Base-by-base conservation (phyloP, 441 rosid genomes). In the Gossypium gossypioides region DNA sequence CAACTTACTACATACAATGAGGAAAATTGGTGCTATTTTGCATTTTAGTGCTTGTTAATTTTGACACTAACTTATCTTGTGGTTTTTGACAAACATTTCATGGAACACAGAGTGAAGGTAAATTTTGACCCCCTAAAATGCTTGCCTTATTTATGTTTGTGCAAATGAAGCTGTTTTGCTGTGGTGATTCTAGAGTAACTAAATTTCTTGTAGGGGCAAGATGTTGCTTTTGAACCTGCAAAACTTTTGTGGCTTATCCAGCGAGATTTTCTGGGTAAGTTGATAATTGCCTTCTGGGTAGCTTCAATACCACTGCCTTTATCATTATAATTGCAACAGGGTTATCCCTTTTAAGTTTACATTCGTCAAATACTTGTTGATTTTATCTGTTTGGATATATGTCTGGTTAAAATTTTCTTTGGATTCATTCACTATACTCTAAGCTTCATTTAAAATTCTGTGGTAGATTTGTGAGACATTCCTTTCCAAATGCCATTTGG, bases 181-280 rank as follows among this genome's bases (percentile, higher is more conserved):
- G 37, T 9, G 22, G 63, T 65, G 63, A 27, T 77, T 70, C 62
- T 63, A 67, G 75, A 79, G 60, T 79, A 54, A 54, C 55, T 75
- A 74, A 79, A 19, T 78, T 73, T 67, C 54, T 55, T 84, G 63
- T 76, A 95, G 99, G 99, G 99, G 71, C 86, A 95, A 82, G 99
- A 88, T 83, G 88, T 95, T 81, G 98, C 98, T 71, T 95, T 95
- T 79, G 95, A 91, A 76, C 99, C 98, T 18, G 89, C 99, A 67
- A 95, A 92, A 79, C 90, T 95, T 75, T 72, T 95, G 77, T 95
- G 99, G 99, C 99, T 95, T 83, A 95, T 95, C 77, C 99, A 95
- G 83, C 99, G 97, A 40, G 99, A 95, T 83, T 95, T 95, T 86
- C 84, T 95, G 72, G 96, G 99, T 95, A 86, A 84, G 97, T 81